Percentiles rank a stretch among this genome's conserved stretches.
Evolutionary conservation across 176 grass and related monocot genomes (phyloP).

Genomic region (Avena atlantica): DNA sequence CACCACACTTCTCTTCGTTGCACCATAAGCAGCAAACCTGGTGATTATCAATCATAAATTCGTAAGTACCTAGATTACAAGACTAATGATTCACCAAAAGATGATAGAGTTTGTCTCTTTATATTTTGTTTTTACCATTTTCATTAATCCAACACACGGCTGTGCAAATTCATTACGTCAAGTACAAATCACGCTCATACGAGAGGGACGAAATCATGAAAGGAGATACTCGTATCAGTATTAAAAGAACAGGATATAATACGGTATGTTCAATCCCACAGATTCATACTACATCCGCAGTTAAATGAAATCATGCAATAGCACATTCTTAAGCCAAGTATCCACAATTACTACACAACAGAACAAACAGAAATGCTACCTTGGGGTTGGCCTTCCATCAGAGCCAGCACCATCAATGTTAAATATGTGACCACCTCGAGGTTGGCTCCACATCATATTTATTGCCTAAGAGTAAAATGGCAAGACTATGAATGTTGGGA

Average conservation of each 20-base stretch:
- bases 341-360: constrained; percentile 17
- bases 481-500: constrained; percentile 14
- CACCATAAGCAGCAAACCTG: constrained; percentile 98
- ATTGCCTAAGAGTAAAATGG: constrained; percentile 69
- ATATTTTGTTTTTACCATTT: constrained; percentile 24
- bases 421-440: constrained; percentile 93
- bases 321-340: not conserved
- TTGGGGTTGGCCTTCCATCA: constrained; percentile 97
- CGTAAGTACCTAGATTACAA: constrained; percentile 10
- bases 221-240: not conserved
- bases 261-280: not conserved
- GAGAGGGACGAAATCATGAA: not conserved
- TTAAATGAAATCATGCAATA: constrained; percentile 21
- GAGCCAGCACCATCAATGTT: constrained; percentile 99
- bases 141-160: not conserved
- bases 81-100: constrained; percentile 24
- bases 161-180: constrained; percentile 23
- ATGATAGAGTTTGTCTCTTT: constrained; percentile 34
- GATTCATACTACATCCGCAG: not conserved
- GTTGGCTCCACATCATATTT: constrained; percentile 96
- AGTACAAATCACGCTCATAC: not conserved
- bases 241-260: not conserved
- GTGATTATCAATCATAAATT: constrained; percentile 35
- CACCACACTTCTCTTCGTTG: constrained; percentile 92
- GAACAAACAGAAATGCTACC: constrained; percentile 57